A percentile compares a stretch with the other conserved stretches of the same genome.
phyloP scores from a whole-genome alignment of 495 filamentous ascomycete species.

The Saxophila tyrrhenica region DNA sequence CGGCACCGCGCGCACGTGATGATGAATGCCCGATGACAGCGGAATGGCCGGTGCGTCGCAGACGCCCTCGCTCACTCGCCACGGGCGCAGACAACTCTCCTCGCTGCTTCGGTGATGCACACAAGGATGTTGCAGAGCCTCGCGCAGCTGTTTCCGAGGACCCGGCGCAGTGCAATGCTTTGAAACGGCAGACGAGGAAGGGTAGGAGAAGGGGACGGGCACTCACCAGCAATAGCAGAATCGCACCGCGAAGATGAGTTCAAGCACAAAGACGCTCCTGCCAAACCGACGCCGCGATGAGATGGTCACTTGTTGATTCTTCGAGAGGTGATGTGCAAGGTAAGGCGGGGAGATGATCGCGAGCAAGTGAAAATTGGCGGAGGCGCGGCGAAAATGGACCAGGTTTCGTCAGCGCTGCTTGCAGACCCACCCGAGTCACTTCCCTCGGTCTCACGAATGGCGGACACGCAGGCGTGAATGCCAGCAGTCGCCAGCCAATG shows the following conservation, averaged over 20 bases:
- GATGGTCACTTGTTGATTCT: no score
- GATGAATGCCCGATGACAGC: background rate
- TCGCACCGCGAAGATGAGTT: background rate
- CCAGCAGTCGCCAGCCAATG: background rate
- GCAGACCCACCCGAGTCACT: background rate
- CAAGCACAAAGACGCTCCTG: background rate
- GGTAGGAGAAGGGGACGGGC: background rate
- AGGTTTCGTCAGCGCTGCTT: background rate
- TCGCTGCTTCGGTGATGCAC: no score
- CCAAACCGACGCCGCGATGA: background rate
- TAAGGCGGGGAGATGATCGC: no score
- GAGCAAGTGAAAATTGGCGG: background rate
- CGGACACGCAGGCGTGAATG: no score
- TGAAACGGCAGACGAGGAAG: no score
- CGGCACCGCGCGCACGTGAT: background rate
- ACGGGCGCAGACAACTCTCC: no score
- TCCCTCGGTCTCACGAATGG: no score
- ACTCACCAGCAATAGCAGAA: background rate
- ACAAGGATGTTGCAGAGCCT: no score
- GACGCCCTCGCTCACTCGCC: no score
- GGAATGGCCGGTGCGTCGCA: background rate
- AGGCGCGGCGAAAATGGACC: background rate
- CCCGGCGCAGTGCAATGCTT: no score
- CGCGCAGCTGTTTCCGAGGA: no score
- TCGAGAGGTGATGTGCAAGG: no score